Evolutionary conservation across 306 rosid genomes (phyloP), one percentile per base, ranked within the genome.

Genomic region (Dryas alaskensis): DNA sequence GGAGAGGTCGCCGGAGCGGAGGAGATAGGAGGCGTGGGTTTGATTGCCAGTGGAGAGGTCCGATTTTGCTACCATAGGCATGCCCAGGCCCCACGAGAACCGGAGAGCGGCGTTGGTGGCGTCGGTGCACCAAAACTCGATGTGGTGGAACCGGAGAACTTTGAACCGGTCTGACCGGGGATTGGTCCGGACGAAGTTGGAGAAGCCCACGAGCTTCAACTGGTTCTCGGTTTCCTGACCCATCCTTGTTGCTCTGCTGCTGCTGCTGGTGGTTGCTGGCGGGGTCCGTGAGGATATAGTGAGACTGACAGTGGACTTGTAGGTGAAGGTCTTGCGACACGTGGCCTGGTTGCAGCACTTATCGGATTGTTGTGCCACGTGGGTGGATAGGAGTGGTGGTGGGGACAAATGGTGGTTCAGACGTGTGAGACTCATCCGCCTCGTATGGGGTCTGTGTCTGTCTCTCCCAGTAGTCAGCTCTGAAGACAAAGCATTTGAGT

Each of bases 61-160:
- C 0, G 97, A 91, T 75, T 91, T 91, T 0, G 95, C 97, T 0
- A 88, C 85, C 4, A 91, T 62, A 0, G 88, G 92, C 97, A 94
- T 89, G 37, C 97, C 98, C 3, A 94, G 82, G 0, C 93, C 97
- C 90, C 95, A 89, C 0, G 97, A 88, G 83, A 94, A 91, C 1
- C 97, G 89, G 11, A 88, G 87, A 0, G 95, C 74, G 3, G 85
- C 39, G 83, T 91, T 94, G 72, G 92, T 91, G 47, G 98, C 98
- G 52, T 94, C 98, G 13, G 87, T 53, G 84, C 89, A 88, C 96
- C 97, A 94, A 80, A 85, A 91, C 83, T 94, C 97, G 4, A 94
- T 50, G 50, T 91, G 97, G 88, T 91, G 98, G 82, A 94, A 94
- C 0, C 95, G 90, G 47, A 61, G 80, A 1, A 88, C 92, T 0